Evolutionary conservation across 495 filamentous ascomycete species (phyloP).

Genomic region (Podospora comata): DNA sequence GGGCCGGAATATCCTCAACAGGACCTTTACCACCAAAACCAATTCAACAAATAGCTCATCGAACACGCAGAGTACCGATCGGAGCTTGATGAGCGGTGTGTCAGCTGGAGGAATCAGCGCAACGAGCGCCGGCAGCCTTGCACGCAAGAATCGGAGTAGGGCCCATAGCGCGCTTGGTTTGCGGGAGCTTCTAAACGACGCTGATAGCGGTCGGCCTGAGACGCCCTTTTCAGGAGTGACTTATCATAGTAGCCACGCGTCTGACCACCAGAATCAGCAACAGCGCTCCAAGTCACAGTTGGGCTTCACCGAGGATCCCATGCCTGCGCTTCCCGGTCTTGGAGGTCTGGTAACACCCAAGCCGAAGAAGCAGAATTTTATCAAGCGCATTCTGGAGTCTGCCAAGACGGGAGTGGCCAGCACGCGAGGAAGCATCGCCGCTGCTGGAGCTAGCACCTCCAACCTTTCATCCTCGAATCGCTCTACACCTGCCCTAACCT

Average conservation of each 20-base stretch:
- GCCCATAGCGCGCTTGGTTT: constrained; percentile 53
- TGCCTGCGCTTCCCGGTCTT: constrained; percentile 55
- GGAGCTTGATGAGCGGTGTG: constrained; percentile 86
- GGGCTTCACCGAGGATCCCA: constrained; percentile 46
- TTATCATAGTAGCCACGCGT: constrained; percentile 83
- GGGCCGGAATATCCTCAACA: constrained; percentile 61
- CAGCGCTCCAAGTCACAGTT: constrained; percentile 47
- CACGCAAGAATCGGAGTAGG: constrained; percentile 60
- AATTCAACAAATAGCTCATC: constrained; percentile 70
- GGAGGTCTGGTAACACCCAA: constrained; percentile 68
- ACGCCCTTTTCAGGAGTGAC: constrained; percentile 74
- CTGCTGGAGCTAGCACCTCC: constrained; percentile 49
- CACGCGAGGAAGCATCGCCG: constrained; percentile 78
- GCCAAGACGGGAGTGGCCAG: constrained; percentile 92
- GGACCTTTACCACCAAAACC: constrained; percentile 84
- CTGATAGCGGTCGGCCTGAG: constrained; percentile 56
- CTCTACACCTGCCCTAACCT: constrained; percentile 16
- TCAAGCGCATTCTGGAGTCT: constrained; percentile 93
- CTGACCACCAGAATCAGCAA: constrained; percentile 40
- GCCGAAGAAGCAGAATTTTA: constrained; percentile 87
- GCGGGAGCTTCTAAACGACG: constrained; percentile 34
- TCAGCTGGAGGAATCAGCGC: constrained; percentile 91
- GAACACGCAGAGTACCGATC: constrained; percentile 72
- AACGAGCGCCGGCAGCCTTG: constrained; percentile 90
- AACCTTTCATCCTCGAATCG: constrained; percentile 30